phyloP scores from a whole-genome alignment of 345 rosid genomes.

The Ricinus communis region DNA sequence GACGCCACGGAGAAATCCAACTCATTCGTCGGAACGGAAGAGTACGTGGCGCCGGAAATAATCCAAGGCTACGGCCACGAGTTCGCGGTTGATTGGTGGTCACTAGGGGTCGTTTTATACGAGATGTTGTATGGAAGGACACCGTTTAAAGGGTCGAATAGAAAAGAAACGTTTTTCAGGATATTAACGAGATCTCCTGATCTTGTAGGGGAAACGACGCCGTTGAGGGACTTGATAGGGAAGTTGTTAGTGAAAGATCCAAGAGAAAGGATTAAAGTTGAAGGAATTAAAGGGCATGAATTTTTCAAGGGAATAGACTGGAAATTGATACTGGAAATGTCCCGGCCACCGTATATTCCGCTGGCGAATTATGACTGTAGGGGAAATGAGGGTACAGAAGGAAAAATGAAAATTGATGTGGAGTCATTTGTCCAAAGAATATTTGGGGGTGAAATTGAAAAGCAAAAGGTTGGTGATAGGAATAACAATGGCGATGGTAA shows the following conservation, averaged over 20 bases:
- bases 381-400: conserved; percentile 25
- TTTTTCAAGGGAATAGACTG: conserved; percentile 64
- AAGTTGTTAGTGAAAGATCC: conserved; percentile 69
- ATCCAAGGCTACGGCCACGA: conserved; percentile 76
- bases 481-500: neutral
- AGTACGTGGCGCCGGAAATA: conserved; percentile 87
- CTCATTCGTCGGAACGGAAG: conserved; percentile 95
- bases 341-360: conserved; percentile 79
- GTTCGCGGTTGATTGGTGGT: conserved; percentile 92
- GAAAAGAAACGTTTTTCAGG: conserved; percentile 69
- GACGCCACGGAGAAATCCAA: conserved; percentile 51
- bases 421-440: conserved; percentile 63
- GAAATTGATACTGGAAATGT: conserved; percentile 45
- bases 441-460: conserved; percentile 11
- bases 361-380: conserved; percentile 1
- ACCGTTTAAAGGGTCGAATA: conserved; percentile 66
- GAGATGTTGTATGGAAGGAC: conserved; percentile 91
- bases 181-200: conserved; percentile 56
- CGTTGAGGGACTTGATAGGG: conserved; percentile 64
- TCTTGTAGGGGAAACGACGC: conserved; percentile 65
- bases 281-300: conserved; percentile 65
- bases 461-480: conserved; percentile 5
- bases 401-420: conserved; percentile 42
- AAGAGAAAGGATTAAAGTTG: conserved; percentile 48
- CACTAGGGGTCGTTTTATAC: conserved; percentile 72